Evolutionary conservation across 1,284 basidiomycete genomes (phyloP).

Genomic region (Hemileia vastatrix): DNA sequence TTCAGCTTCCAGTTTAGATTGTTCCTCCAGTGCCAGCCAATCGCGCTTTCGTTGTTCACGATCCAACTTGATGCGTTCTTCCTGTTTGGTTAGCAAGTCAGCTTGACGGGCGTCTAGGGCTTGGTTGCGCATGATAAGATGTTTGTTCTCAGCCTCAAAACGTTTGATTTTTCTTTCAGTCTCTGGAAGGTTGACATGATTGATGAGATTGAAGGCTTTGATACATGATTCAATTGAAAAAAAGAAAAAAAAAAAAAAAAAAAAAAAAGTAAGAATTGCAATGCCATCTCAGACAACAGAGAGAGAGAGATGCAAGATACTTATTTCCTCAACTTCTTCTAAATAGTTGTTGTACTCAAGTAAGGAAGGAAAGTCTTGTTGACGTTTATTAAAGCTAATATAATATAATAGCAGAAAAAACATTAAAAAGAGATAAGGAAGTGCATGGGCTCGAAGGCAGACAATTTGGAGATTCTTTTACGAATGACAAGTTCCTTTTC

Average conservation of each 20-base stretch:
- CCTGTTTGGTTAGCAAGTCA: constrained; percentile 60
- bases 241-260: constrained; percentile 1
- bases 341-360: constrained; percentile 91
- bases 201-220: constrained; percentile 86
- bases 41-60: constrained; percentile 18
- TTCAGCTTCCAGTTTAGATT: constrained; percentile 16
- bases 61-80: constrained; percentile 50
- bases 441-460: constrained; percentile 28
- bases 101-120: constrained; percentile 66
- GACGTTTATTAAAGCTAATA: constrained; percentile 77
- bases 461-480: constrained; percentile 76
- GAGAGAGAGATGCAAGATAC: constrained; percentile 46
- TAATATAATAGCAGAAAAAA: background rate
- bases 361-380: constrained; percentile 75
- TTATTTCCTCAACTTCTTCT: constrained; percentile 89
- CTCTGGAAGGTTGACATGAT: constrained; percentile 71
- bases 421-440: background rate
- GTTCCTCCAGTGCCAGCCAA: constrained; percentile 16
- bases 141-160: constrained; percentile 70
- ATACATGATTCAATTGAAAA: background rate
- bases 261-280: background rate
- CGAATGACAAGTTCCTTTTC: constrained; percentile 93
- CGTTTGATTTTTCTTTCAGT: constrained; percentile 74
- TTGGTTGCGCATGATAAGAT: constrained; percentile 65
- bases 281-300: background rate